Evolutionary conservation across 2,329 filamentous ascomycete genomes (phyloP).

Genomic region (Nothomitra cinnamomea): DNA sequence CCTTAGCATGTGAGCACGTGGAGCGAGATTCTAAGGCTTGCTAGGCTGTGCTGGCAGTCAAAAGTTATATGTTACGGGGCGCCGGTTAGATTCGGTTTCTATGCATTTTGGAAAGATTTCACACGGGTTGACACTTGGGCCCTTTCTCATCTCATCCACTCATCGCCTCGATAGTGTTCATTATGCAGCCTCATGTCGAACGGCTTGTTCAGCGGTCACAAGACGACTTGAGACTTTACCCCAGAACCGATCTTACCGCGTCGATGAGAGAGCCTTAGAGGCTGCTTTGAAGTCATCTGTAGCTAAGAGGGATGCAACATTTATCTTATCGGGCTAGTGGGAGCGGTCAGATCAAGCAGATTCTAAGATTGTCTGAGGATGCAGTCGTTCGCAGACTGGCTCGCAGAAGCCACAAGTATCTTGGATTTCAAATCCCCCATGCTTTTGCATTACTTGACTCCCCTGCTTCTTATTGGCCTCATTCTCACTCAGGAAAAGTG

Average conservation of each 20-base stretch:
- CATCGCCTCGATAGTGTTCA: background rate
- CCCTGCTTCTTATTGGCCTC: background rate
- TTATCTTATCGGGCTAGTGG: conserved; percentile 3
- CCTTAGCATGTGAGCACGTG: background rate
- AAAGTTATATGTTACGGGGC: background rate
- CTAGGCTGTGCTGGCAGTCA: background rate
- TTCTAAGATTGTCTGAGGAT: too few relatives aligned
- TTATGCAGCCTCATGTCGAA: background rate
- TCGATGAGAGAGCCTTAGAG: background rate
- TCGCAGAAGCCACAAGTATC: too few relatives aligned
- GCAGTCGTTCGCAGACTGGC: too few relatives aligned
- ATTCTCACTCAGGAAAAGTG: background rate
- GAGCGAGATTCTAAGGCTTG: background rate
- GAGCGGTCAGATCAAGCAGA: background rate
- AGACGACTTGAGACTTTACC: background rate
- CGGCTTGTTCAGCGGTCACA: background rate
- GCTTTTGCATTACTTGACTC: background rate
- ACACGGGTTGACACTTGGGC: background rate
- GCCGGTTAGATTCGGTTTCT: background rate
- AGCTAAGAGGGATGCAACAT: background rate
- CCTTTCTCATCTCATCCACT: background rate
- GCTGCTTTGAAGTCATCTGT: background rate
- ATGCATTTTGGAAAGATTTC: background rate
- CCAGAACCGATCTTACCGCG: conserved; percentile 1
- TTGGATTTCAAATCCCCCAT: too few relatives aligned